Evolutionary conservation across 805 yeast genomes (phyloP).

Genomic region (Candida quercuum): DNA sequence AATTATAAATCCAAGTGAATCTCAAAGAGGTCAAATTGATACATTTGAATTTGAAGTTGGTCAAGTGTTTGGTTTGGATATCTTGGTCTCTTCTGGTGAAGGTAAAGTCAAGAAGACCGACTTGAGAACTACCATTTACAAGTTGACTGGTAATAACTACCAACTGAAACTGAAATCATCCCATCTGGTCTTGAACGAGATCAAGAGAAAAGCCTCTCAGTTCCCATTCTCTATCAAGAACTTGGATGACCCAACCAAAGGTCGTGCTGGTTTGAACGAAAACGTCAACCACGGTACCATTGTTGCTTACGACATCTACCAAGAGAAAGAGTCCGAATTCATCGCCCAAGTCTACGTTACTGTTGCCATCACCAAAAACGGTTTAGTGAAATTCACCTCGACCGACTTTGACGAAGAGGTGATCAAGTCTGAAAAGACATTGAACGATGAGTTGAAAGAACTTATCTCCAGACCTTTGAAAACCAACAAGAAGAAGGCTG

Average conservation of each 20-base stretch:
- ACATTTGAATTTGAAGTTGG: conserved; percentile 63
- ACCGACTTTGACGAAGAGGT: conserved; percentile 44
- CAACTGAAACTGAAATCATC: conserved; percentile 68
- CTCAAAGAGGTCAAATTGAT: conserved; percentile 58
- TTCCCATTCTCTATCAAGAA: conserved; percentile 68
- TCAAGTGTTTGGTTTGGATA: conserved; percentile 75
- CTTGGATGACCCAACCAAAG: conserved; percentile 63
- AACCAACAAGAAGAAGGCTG: conserved; percentile 40
- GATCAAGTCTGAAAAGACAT: conserved; percentile 51
- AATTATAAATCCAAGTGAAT: conserved; percentile 68
- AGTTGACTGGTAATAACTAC: conserved; percentile 64
- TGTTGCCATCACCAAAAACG: conserved; percentile 68
- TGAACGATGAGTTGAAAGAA: conserved; percentile 41
- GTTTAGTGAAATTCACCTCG: conserved; percentile 57
- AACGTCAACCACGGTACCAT: conserved; percentile 62
- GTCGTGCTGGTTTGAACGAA: conserved; percentile 71
- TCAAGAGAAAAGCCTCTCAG: conserved; percentile 57
- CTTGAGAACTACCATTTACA: conserved; percentile 63
- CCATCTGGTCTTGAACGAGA: conserved; percentile 58
- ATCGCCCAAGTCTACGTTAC: conserved; percentile 75
- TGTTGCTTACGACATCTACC: conserved; percentile 61
- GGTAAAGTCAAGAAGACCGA: conserved; percentile 62
- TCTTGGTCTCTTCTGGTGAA: conserved; percentile 55
- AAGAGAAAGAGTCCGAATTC: conserved; percentile 60
- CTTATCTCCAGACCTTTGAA: conserved; percentile 48